phyloP scores from a whole-genome alignment of 352 stramenopile genomes.

The Phytophthora pini region DNA sequence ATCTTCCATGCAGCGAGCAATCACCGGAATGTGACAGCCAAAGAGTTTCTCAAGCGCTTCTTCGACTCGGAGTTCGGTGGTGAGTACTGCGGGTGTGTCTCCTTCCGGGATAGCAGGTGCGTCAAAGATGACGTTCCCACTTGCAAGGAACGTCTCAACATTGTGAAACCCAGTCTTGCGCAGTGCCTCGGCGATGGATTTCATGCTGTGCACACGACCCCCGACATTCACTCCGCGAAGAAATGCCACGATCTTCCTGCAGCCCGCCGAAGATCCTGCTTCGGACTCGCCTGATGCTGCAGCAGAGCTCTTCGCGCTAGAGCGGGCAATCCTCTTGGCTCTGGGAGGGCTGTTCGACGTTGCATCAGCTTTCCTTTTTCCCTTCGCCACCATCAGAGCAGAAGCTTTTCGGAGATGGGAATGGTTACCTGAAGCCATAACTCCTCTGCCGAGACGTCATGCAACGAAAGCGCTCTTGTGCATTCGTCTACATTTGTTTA shows the following conservation, averaged over 20 bases:
- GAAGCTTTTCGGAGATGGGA: slow-evolving; percentile 1
- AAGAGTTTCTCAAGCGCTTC: slow-evolving; percentile 32
- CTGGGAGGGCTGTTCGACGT: background rate
- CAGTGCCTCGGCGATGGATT: slow-evolving; percentile 32
- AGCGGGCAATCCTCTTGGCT: slow-evolving; percentile 13
- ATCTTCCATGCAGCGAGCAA: slow-evolving; percentile 29
- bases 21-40: slow-evolving; percentile 28
- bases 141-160: slow-evolving; percentile 42
- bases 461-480: background rate
- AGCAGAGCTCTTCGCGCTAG: slow-evolving; percentile 3
- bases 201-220: slow-evolving; percentile 41
- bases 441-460: slow-evolving; percentile 10
- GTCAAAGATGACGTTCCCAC: slow-evolving; percentile 41
- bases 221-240: slow-evolving; percentile 43
- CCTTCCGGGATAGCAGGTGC: background rate
- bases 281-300: background rate
- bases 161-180: slow-evolving; percentile 21
- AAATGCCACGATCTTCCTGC: slow-evolving; percentile 35
- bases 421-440: slow-evolving; percentile 1
- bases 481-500: slow-evolving; percentile 14
- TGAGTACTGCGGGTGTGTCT: slow-evolving; percentile 1
- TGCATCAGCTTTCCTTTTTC: slow-evolving; percentile 19
- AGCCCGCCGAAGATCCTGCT: too few relatives aligned
- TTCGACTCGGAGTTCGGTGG: slow-evolving; percentile 32
- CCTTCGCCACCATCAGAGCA: slow-evolving; percentile 6